A percentile compares a stretch with the other conserved stretches of the same genome.
phyloP scores from a whole-genome alignment of 2,329 filamentous ascomycete genomes.

The Bipolaris bicolor region DNA sequence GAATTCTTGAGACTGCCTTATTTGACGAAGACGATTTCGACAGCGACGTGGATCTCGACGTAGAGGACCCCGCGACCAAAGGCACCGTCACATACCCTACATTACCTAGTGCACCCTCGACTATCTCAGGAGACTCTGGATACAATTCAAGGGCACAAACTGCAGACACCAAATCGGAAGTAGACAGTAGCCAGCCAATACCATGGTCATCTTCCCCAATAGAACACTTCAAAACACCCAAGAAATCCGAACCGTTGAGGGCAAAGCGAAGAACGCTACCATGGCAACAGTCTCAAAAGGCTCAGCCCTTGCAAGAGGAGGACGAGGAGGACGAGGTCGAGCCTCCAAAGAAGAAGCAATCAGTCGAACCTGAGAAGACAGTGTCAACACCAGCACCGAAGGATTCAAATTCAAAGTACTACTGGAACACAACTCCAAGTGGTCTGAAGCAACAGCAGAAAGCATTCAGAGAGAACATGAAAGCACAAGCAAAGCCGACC shows the following conservation, averaged over 20 bases:
- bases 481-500: slow-evolving; percentile 55
- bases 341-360: slow-evolving; percentile 39
- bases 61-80: slow-evolving; percentile 64
- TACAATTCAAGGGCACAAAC: slow-evolving; percentile 36
- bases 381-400: slow-evolving; percentile 55
- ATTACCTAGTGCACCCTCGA: slow-evolving; percentile 34
- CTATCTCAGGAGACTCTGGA: slow-evolving; percentile 46
- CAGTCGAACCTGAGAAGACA: slow-evolving; percentile 44
- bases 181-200: slow-evolving; percentile 62
- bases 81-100: slow-evolving; percentile 51
- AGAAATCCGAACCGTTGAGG: slow-evolving; percentile 22
- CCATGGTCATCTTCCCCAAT: slow-evolving; percentile 76
- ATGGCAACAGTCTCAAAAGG: slow-evolving; percentile 54
- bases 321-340: slow-evolving; percentile 26
- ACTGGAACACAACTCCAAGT: slow-evolving; percentile 77
- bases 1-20: slow-evolving; percentile 33
- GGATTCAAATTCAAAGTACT: slow-evolving; percentile 47
- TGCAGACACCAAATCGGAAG: slow-evolving; percentile 23
- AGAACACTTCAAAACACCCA: slow-evolving; percentile 50
- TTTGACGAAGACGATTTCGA: slow-evolving; percentile 86
- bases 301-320: slow-evolving; percentile 25
- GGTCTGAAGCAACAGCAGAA: slow-evolving; percentile 79
- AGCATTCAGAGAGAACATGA: slow-evolving; percentile 68
- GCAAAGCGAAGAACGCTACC: slow-evolving; percentile 60
- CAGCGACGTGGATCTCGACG: slow-evolving; percentile 78